Evolutionary conservation across 2,329 filamentous ascomycete genomes (phyloP), one percentile per base, ranked within the genome.

Genomic region (Aureobasidium subglaciale): DNA sequence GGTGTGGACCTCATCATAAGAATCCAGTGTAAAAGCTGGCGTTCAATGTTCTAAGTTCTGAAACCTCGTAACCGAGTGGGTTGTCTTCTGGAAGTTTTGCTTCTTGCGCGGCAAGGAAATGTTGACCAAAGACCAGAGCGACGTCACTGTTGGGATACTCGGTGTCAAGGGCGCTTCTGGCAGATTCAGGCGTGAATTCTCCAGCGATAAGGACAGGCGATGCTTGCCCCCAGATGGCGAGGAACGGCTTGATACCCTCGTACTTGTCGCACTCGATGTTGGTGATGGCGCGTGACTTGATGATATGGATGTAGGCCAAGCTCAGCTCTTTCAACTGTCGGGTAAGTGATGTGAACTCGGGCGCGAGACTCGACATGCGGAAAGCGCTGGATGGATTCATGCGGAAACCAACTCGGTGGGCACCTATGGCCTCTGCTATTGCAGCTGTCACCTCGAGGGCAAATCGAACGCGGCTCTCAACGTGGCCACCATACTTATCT

Each of bases 291-390:
- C 81, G 75, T 0, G 80, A 75, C 63, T 87, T 82, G 9, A 87
- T 70, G 0, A 86, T 58, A 64, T 86, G 83, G 2, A 86, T 64
- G 63, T 83, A 87, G 0, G 82, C 77, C 13, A 88, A 68, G 2
- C 25, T 34, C 1, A 84, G 64, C 20, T 71, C 66, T 52, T 75
- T 77, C 9, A 83, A 69, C 41, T 77, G 73, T 27, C 68, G 61
- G 34, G 82, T 73, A 7, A 86, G 64, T 61, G 87, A 73, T 0
- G 70, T 70, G 63, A 87, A 88, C 59, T 88, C 83, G 0, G 83
- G 80, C 8, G 81, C 63, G 0, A 84, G 83, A 42, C 87, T 75
- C 0, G 67, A 60, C 80, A 86, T 85, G 59, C 61, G 63, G 69
- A 83, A 87, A 0, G 69, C 68, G 49, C 76, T 79, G 70, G 78